Conservation (phyloP, 352 stramenopile species). For the Elongisporangium senticosum region DNA sequence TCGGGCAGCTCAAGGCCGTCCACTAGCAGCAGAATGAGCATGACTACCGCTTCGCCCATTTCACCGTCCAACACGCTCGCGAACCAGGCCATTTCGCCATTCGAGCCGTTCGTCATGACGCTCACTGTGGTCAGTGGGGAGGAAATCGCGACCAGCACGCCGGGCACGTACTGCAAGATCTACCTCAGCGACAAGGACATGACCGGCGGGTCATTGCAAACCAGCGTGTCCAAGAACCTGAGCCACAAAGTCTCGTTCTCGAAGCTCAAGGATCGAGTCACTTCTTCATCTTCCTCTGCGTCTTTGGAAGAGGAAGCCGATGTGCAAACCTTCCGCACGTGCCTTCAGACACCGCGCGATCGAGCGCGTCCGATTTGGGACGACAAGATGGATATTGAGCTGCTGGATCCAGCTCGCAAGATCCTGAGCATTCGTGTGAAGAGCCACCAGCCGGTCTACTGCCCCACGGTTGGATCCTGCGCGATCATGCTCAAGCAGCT, state of each 20-base stretch:
- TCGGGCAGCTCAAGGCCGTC: not conserved
- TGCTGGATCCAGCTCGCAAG: not conserved
- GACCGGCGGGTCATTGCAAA: not conserved
- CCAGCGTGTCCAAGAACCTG: not conserved
- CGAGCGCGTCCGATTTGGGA: not conserved
- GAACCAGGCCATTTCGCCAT: not conserved
- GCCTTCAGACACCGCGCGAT: not conserved
- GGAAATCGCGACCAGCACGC: not conserved
- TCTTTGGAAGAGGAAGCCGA: not conserved
- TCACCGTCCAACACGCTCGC: not conserved
- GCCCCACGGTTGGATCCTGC: not conserved
- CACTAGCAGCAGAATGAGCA: not conserved
- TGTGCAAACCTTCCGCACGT: not conserved
- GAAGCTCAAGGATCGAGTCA: not conserved
- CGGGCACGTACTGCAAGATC: not conserved
- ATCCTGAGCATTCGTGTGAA: constrained; percentile 2
- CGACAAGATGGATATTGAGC: not conserved
- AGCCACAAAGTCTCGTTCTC: not conserved
- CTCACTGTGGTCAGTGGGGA: not conserved
- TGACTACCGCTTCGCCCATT: not conserved
- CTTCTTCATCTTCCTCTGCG: not conserved
- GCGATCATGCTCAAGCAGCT: not conserved
- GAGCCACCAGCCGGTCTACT: constrained; percentile 2
- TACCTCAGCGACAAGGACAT: not conserved
- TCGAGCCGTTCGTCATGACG: not conserved